These are phyloP conservation scores for Phanerochaete sordida DNA, from an alignment of 768 basidiomycete genomes.

Conservation along the genomic window DNA sequence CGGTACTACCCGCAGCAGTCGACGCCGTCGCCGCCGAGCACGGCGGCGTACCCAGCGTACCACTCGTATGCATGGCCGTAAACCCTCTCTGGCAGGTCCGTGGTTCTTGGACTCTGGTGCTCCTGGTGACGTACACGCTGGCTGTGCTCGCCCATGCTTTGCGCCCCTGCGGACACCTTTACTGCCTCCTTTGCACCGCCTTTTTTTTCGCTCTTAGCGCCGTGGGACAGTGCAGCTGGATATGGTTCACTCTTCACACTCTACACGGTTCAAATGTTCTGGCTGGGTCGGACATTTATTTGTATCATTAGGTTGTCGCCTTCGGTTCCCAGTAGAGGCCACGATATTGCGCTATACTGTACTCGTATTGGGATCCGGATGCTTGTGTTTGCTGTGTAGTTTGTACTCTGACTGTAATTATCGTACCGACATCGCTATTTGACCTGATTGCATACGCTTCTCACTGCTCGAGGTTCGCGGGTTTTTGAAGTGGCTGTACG, in stretches of 20 bases:
- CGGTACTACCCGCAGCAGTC: neutral
- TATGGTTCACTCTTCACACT: neutral
- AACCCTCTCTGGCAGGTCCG: neutral
- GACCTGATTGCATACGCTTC: too few relatives aligned
- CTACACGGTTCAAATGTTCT: too few relatives aligned
- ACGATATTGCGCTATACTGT: too few relatives aligned
- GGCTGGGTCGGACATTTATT: neutral
- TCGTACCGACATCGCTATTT: too few relatives aligned
- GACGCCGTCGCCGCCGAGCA: neutral
- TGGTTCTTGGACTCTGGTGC: neutral
- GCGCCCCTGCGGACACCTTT: neutral
- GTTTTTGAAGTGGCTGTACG: too few relatives aligned
- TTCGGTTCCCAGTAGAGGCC: too few relatives aligned
- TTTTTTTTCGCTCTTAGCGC: neutral
- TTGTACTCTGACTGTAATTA: too few relatives aligned
- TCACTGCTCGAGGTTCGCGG: too few relatives aligned
- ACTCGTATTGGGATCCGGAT: too few relatives aligned
- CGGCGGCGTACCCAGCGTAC: neutral
- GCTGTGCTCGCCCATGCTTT: neutral
- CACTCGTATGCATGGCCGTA: neutral
- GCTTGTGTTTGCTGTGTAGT: too few relatives aligned
- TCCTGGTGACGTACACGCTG: neutral
- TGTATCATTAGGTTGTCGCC: neutral
- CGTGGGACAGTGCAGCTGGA: neutral
- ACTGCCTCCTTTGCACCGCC: neutral